phyloP scores from a whole-genome alignment of 257 asterid species.

The Rhazya stricta region DNA sequence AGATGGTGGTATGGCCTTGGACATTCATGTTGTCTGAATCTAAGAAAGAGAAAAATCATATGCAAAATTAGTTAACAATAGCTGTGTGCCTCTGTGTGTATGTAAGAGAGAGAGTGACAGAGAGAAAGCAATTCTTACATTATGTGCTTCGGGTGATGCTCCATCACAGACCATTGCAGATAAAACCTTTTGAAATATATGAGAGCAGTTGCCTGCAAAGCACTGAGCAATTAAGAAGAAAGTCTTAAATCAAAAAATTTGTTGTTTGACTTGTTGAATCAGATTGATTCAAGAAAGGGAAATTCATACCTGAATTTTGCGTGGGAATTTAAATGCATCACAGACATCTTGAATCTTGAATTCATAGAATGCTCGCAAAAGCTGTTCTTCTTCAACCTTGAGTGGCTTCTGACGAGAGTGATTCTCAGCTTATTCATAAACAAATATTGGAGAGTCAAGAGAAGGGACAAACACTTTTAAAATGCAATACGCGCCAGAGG shows the following conservation, averaged over 20 bases:
- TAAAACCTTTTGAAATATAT: constrained; percentile 92
- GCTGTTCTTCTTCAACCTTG: constrained; percentile 85
- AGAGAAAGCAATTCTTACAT: constrained; percentile 36
- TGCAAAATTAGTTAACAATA: too few species aligned
- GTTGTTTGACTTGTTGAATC: constrained; percentile 2
- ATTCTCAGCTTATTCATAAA: constrained; percentile 56
- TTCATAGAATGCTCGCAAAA: constrained; percentile 81
- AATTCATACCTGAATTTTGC: constrained; percentile 73
- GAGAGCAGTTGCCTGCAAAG: constrained; percentile 89
- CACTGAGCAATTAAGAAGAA: constrained; percentile 18
- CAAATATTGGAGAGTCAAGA: constrained; percentile 13
- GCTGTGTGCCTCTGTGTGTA: neutral
- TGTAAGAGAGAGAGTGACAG: neutral
- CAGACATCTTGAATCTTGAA: constrained; percentile 95
- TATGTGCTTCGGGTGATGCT: constrained; percentile 94
- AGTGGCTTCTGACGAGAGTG: constrained; percentile 81
- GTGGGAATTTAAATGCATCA: constrained; percentile 95
- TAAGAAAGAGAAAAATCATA: neutral
- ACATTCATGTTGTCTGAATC: neutral
- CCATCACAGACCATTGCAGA: constrained; percentile 98
- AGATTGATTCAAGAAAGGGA: constrained; percentile 18
- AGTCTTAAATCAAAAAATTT: constrained; percentile 17
- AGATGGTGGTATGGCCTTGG: neutral
- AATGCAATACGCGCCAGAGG: neutral
- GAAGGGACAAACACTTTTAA: neutral